A percentile compares a stretch with the other conserved stretches of the same genome.
phyloP scores from a whole-genome alignment of 805 yeast genomes.

The baker's yeast (Saccharomyces cerevisiae) region DNA sequence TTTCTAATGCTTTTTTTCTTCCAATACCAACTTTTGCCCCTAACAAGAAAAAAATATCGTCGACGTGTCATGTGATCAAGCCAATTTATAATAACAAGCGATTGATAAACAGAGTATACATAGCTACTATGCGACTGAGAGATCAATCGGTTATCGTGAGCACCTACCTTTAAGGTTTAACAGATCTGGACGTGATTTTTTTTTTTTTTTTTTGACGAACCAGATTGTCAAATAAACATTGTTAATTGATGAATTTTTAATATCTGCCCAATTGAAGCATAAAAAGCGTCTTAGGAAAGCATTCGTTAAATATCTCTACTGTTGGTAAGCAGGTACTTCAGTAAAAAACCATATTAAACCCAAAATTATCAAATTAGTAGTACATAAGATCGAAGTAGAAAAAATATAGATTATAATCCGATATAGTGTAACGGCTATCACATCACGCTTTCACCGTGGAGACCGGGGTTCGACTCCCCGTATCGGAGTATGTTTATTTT shows the following conservation, averaged over 20 bases:
- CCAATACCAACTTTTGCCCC: not conserved
- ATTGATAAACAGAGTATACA: not conserved
- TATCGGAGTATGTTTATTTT: constrained; percentile 20
- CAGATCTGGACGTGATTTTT: not conserved
- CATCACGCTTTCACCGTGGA: constrained; percentile 31
- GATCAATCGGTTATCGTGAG: not conserved
- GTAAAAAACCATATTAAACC: not conserved
- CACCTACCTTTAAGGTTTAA: too few relatives aligned
- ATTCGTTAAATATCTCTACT: too few relatives aligned
- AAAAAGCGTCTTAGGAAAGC: too few relatives aligned
- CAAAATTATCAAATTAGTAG: too few relatives aligned
- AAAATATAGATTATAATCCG: constrained; percentile 11
- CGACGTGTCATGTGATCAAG: not conserved
- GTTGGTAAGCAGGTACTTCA: too few relatives aligned
- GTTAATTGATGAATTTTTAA: not conserved
- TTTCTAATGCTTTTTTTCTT: not conserved
- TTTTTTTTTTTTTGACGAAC: not conserved
- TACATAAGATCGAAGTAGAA: not conserved
- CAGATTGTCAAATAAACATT: not conserved
- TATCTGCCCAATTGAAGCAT: too few relatives aligned
- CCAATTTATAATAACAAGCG: not conserved
- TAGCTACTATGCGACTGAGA: not conserved
- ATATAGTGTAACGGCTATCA: constrained; percentile 32
- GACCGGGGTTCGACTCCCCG: constrained; percentile 34
- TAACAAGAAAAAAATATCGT: not conserved